Percentiles rank a stretch among this genome's conserved stretches.
Evolutionary conservation across 2,329 filamentous ascomycete species (phyloP).

Genomic region (Alternaria sp.): DNA sequence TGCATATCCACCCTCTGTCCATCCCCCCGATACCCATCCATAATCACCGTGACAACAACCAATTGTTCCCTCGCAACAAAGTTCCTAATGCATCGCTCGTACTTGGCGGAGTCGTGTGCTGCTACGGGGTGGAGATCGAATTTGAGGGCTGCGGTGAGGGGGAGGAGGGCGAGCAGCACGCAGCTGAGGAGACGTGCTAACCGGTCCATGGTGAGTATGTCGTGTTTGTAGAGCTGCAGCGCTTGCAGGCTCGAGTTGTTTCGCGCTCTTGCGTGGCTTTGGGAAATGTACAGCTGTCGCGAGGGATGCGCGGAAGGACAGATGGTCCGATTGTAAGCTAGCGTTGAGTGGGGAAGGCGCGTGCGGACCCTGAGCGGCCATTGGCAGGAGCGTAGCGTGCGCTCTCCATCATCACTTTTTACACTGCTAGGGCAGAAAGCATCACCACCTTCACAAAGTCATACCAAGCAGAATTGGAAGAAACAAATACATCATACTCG

Average conservation of each 20-base stretch:
- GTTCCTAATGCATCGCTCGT: constrained; percentile 93
- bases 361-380: constrained; percentile 14
- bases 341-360: constrained; percentile 18
- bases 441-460: neutral
- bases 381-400: neutral
- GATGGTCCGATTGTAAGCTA: constrained; percentile 40
- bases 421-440: neutral
- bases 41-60: constrained; percentile 91
- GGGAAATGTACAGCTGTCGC: constrained; percentile 32
- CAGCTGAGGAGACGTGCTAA: constrained; percentile 44
- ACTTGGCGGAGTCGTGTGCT: constrained; percentile 67
- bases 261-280: constrained; percentile 28
- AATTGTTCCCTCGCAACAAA: constrained; percentile 92
- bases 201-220: constrained; percentile 44
- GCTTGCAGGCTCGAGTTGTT: constrained; percentile 21
- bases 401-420: neutral
- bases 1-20: constrained; percentile 94
- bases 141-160: constrained; percentile 74
- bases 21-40: constrained; percentile 87
- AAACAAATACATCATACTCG: neutral
- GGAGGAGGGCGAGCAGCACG: constrained; percentile 51
- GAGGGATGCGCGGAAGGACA: constrained; percentile 40
- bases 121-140: constrained; percentile 84
- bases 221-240: constrained; percentile 19
- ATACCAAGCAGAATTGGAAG: neutral